Percentiles rank a stretch among this genome's conserved stretches.
phyloP scores from a whole-genome alignment of 208 protist species.

The Eutreptiella sp. region DNA sequence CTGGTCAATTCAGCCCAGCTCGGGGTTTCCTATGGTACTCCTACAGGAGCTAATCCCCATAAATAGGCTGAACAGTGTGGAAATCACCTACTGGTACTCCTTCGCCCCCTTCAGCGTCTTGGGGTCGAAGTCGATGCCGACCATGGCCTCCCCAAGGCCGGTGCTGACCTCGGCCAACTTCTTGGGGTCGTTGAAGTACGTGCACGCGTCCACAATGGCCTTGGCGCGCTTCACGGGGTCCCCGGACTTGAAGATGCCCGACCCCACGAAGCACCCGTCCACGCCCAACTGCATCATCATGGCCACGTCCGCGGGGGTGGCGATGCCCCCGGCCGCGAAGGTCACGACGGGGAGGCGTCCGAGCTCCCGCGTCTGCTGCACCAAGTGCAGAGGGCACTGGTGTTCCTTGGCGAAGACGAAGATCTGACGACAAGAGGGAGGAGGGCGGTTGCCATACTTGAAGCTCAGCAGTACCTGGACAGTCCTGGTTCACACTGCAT shows the following conservation, averaged over 20 bases:
- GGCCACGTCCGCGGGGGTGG: slow-evolving; percentile 76
- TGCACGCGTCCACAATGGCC: slow-evolving; percentile 70
- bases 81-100: slow-evolving; percentile 4
- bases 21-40: no score
- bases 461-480: no score
- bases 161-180: slow-evolving; percentile 54
- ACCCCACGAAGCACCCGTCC: slow-evolving; percentile 66
- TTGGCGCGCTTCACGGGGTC: slow-evolving; percentile 57
- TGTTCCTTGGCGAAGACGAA: slow-evolving; percentile 59
- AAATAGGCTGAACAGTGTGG: no score
- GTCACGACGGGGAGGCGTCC: slow-evolving; percentile 72
- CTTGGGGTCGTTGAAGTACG: slow-evolving; percentile 67
- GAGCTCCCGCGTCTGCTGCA: slow-evolving; percentile 48
- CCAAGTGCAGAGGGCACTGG: slow-evolving; percentile 47
- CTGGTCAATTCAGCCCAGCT: no score
- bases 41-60: no score
- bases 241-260: slow-evolving; percentile 65
- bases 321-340: slow-evolving; percentile 77
- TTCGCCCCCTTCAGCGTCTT: slow-evolving; percentile 18
- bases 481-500: no score
- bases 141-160: slow-evolving; percentile 66
- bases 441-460: no score
- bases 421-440: no score
- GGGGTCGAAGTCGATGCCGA: slow-evolving; percentile 55
- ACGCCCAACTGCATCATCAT: slow-evolving; percentile 82